Conservation (phyloP, 2,329 filamentous ascomycete genomes). For the Simplicillium aogashimaense region DNA sequence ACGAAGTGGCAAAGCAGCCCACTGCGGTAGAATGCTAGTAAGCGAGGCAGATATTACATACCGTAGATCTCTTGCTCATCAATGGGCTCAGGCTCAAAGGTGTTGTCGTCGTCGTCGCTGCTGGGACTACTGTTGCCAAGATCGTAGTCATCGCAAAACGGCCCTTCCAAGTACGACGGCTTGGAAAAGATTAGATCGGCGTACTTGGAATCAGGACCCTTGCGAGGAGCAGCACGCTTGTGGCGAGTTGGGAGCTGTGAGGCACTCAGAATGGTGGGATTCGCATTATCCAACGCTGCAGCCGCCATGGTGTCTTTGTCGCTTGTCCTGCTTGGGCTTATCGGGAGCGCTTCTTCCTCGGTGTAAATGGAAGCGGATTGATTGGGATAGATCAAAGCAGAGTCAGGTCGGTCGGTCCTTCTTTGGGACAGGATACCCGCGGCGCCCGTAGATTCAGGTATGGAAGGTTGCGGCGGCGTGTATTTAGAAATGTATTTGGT, state of each 20-base stretch:
- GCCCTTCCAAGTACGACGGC: conserved; percentile 30
- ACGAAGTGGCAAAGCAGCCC: no score
- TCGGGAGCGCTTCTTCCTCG: conserved; percentile 8
- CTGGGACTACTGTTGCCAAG: conserved; percentile 17
- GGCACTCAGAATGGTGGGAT: conserved; percentile 83
- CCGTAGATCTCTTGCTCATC: conserved; percentile 97
- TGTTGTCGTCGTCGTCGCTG: conserved; percentile 37
- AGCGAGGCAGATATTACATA: conserved; percentile 26
- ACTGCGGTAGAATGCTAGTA: no score
- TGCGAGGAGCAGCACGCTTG: conserved; percentile 35
- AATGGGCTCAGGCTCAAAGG: conserved; percentile 67
- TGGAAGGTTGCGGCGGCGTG: no score
- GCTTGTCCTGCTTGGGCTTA: background rate
- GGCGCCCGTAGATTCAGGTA: no score
- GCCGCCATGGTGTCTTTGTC: conserved; percentile 13
- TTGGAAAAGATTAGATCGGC: conserved; percentile 35
- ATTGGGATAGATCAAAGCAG: background rate
- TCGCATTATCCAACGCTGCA: conserved; percentile 59
- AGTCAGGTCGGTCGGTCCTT: no score
- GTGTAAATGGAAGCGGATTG: conserved; percentile 5
- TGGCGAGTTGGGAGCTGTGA: conserved; percentile 79
- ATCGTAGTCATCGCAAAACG: conserved; percentile 26
- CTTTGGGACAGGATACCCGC: no score
- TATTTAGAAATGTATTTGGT: no score
- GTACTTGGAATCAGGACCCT: conserved; percentile 36